Evolutionary conservation across 1,139 yeast species (phyloP).

Genomic region (Saccharomycopsis hybrid): DNA sequence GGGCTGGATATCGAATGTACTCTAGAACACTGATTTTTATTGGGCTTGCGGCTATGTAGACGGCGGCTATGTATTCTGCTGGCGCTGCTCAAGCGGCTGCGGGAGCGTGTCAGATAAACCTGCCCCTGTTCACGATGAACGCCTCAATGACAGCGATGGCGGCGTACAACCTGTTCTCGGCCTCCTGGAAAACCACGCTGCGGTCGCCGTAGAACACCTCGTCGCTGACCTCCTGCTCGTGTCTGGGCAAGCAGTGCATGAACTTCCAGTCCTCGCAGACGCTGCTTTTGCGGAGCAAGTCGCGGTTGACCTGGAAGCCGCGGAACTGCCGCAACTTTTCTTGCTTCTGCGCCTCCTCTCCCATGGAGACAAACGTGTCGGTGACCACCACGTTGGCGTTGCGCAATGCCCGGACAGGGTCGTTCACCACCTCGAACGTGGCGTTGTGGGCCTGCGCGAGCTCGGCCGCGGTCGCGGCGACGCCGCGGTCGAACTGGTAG

Average conservation of each 20-base stretch:
- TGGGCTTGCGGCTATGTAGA: too few species aligned
- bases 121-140: conserved; percentile 9
- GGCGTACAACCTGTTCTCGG: conserved; percentile 92
- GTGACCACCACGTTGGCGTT: conserved; percentile 82
- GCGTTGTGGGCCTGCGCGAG: conserved; percentile 50
- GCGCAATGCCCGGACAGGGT: conserved; percentile 65
- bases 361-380: conserved; percentile 99
- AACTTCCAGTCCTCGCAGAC: conserved; percentile 74
- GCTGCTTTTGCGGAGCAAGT: conserved; percentile 48
- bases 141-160: conserved; percentile 90
- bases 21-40: too few species aligned
- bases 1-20: too few species aligned
- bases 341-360: conserved; percentile 77
- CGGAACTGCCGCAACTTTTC: conserved; percentile 71
- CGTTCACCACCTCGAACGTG: conserved; percentile 56
- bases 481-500: conserved; percentile 55
- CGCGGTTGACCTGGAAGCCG: conserved; percentile 76
- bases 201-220: conserved; percentile 82
- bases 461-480: conserved; percentile 49
- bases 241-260: conserved; percentile 97
- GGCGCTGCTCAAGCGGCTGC: too few species aligned
- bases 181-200: conserved; percentile 88
- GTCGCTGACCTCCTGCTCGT: conserved; percentile 87
- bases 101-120: conserved; percentile 8
- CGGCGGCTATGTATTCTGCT: too few species aligned